Percentiles rank a stretch among this genome's conserved stretches.
Conservation (phyloP, 2,329 filamentous ascomycete species). For the Hypoxylon rubiginosum region DNA sequence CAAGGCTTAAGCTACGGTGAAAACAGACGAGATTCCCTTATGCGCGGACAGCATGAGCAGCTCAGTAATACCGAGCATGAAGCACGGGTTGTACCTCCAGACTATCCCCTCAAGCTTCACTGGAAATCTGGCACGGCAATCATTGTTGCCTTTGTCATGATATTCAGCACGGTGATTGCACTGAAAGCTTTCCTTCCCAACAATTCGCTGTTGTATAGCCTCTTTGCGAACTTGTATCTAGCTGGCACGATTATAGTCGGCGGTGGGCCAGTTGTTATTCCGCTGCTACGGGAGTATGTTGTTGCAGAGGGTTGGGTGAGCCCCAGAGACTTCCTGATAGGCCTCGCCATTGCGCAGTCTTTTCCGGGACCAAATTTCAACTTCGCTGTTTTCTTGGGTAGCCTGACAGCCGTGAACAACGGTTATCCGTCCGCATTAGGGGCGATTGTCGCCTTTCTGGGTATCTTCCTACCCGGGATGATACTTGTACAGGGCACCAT, state of each 20-base stretch:
- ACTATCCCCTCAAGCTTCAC: conserved; percentile 52
- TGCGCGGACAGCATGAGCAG: conserved; percentile 5
- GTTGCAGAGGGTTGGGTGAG: conserved; percentile 79
- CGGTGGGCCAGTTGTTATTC: conserved; percentile 75
- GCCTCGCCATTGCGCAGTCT: conserved; percentile 77
- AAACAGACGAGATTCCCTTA: background rate
- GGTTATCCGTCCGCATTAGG: conserved; percentile 59
- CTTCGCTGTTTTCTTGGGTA: conserved; percentile 57
- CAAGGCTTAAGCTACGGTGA: background rate
- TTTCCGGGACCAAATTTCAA: conserved; percentile 76
- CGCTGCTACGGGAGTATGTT: conserved; percentile 71
- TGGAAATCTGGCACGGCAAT: conserved; percentile 61
- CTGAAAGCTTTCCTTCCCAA: conserved; percentile 58
- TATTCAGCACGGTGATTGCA: conserved; percentile 70
- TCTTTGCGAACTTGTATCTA: conserved; percentile 81
- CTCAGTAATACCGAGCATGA: conserved; percentile 25
- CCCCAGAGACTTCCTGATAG: conserved; percentile 78
- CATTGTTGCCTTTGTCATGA: conserved; percentile 64
- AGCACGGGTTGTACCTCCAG: conserved; percentile 52
- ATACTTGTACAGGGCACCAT: conserved; percentile 64
- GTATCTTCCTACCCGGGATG: conserved; percentile 66
- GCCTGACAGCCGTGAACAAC: conserved; percentile 59
- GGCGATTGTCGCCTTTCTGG: conserved; percentile 65
- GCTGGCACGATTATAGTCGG: conserved; percentile 78
- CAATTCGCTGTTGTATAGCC: conserved; percentile 64